Conservation (phyloP, 306 rosid species). For the Lagenaria siceraria region DNA sequence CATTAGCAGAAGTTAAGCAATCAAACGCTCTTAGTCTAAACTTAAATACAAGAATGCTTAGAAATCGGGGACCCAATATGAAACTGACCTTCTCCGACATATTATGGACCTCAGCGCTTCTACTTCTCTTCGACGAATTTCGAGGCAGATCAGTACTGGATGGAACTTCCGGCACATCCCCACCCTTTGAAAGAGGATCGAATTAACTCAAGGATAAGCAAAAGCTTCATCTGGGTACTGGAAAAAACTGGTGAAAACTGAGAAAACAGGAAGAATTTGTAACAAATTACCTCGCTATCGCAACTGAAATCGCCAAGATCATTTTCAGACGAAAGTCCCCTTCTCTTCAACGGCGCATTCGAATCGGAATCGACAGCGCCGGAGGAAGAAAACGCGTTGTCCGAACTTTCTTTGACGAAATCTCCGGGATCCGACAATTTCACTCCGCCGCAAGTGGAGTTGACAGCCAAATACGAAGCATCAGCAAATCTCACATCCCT, state of each 20-base stretch:
- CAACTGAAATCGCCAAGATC: constrained; percentile 33
- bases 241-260: neutral
- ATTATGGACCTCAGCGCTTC: constrained; percentile 95
- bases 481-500: neutral
- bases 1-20: constrained; percentile 12
- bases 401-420: constrained; percentile 14
- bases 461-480: neutral
- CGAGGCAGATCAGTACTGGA: constrained; percentile 35
- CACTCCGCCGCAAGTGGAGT: constrained; percentile 11
- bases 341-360: constrained; percentile 17
- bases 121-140: constrained; percentile 63
- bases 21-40: neutral
- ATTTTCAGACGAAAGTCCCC: constrained; percentile 28
- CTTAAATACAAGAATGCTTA: neutral
- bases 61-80: neutral
- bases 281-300: constrained; percentile 37
- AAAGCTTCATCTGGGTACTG: neutral
- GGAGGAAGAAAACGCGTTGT: constrained; percentile 19
- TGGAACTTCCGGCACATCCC: constrained; percentile 33
- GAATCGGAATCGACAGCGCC: constrained; percentile 26
- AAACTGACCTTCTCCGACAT: constrained; percentile 74
- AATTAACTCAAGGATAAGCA: neutral
- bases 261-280: neutral
- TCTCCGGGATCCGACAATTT: constrained; percentile 22
- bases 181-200: constrained; percentile 28